Evolutionary conservation across 169 alveolate genomes (phyloP), one percentile per base, ranked within the genome.

Genomic region (Plasmodium gaboni): DNA sequence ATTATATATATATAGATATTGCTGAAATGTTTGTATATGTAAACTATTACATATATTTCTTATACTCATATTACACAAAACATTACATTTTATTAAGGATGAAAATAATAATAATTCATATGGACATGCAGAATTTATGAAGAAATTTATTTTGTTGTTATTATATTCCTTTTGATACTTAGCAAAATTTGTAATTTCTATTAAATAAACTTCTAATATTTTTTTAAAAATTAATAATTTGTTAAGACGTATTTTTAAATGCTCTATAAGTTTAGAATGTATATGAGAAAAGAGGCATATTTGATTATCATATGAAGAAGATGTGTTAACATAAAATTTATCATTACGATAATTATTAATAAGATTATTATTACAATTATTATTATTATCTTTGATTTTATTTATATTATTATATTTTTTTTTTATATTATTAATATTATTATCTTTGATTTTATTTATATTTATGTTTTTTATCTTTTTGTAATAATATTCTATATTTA

Each of bases 41-140:
- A 83, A 83, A 68, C 53, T 83, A 64, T 55, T 46, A 57, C 80
- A 67, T 61, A 83, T 83, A 55, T 68, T 42, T 48, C 73, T 26
- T 48, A 83, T 60, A 53, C 91, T 32, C 67, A 83, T 38, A 68
- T 83, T 55, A 55, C 73, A 68, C 22, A 83, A 28, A 38, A 46
- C 13, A 68, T 83, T 83, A 15, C 85, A 83, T 67, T 83, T 67
- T 9, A 83, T 63, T 69, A 67, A 24, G 13, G 69, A 5, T 12
- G 91, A 83, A 51, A 83, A 83, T 15, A 83, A 19, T 44, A 83
- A 63, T 44, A 83, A 73, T 42, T 83, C 83, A 55, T 83, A 83
- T 83, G 80, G 74, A 38, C 83, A 68, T 83, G 68, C 69, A 13
- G 55, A 83, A 53, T 26, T 55, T 10, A 69, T 32, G 19, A 83